phyloP scores from a whole-genome alignment of 495 filamentous ascomycete genomes.

The Hyaloscypha finlandica region DNA sequence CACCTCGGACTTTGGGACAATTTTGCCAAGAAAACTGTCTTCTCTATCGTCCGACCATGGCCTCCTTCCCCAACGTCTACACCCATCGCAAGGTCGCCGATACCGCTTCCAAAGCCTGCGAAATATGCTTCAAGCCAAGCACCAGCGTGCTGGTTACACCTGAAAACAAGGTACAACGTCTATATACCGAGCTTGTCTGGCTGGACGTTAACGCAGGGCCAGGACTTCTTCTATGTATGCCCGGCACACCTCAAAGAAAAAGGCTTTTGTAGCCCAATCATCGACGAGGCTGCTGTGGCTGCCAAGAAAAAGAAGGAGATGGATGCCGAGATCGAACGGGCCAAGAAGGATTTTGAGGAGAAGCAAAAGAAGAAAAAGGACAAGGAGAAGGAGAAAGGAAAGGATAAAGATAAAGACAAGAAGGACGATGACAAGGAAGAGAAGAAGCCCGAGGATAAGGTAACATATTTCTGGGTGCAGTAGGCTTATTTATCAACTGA shows the following conservation, averaged over 20 bases:
- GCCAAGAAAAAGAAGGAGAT: slow-evolving; percentile 67
- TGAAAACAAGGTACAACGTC: slow-evolving; percentile 72
- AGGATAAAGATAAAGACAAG: slow-evolving; percentile 48
- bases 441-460: slow-evolving; percentile 56
- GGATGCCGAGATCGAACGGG: slow-evolving; percentile 68
- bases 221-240: slow-evolving; percentile 97
- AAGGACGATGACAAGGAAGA: slow-evolving; percentile 52
- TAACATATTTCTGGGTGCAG: slow-evolving; percentile 14
- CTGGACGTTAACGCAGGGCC: not conserved
- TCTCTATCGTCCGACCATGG: slow-evolving; percentile 16
- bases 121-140: slow-evolving; percentile 88
- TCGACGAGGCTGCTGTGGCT: slow-evolving; percentile 73
- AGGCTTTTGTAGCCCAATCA: slow-evolving; percentile 76
- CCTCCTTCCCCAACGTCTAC: slow-evolving; percentile 72
- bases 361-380: slow-evolving; percentile 67
- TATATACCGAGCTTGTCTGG: not conserved
- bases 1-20: not conserved
- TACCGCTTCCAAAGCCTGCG: slow-evolving; percentile 75
- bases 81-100: slow-evolving; percentile 89
- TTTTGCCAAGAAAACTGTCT: not conserved
- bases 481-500: slow-evolving; percentile 6
- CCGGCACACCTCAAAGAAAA: slow-evolving; percentile 80
- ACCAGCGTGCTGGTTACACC: slow-evolving; percentile 85
- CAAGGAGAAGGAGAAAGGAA: slow-evolving; percentile 53
- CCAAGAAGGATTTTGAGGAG: slow-evolving; percentile 82